Evolutionary conservation across 345 rosid species (phyloP), one percentile per base, ranked within the genome.

Genomic region (Punica granatum): DNA sequence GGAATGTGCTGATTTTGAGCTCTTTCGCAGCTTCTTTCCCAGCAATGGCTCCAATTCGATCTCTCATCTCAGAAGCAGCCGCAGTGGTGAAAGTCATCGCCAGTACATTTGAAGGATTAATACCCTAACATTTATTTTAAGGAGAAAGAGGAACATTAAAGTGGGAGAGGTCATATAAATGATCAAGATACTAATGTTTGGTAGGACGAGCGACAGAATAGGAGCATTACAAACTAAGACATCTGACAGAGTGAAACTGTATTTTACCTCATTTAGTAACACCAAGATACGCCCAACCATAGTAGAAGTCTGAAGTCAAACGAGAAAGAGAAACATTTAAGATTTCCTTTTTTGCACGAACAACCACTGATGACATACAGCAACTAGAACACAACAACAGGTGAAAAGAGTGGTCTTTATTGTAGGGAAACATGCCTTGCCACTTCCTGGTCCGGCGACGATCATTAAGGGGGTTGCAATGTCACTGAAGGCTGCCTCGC

Each of bases 71-170:
- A 65, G 87, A 77, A 73, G 94, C 89, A 63, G 98, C 98, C 34
- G 98, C 93, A 61, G 90, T 93, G 35, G 98, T 90, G 85, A 93
- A 93, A 77, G 98, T 90, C 98, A 90, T 93, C 18, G 98, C 97
- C 76, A 90, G 80, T 73, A 93, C 81, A 78, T 93, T 93, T 71
- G 97, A 86, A 60, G 97, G 85, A 64, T 75, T 73, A 37, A 88
- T 76, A 37, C 97, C 98, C 98, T 93, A 75, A 70, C 60, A 68
- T 81, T 33, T 60, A 68, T 68, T 63, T 39, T 58, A 44, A 72
- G 49, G 23, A 31, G 36, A 33, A 65, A n/a, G 60, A 35, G 8
- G 31, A 34, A 18, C 64, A 54, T 4, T 14, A 3, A 28, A 18
- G 34, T 16, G 37, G 33, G 15, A 31, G 26, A 60, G 33, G 6